These are phyloP conservation scores for Beta corolliflora DNA, from an alignment of 179 eudicot genomes.

Conservation along the genomic window DNA sequence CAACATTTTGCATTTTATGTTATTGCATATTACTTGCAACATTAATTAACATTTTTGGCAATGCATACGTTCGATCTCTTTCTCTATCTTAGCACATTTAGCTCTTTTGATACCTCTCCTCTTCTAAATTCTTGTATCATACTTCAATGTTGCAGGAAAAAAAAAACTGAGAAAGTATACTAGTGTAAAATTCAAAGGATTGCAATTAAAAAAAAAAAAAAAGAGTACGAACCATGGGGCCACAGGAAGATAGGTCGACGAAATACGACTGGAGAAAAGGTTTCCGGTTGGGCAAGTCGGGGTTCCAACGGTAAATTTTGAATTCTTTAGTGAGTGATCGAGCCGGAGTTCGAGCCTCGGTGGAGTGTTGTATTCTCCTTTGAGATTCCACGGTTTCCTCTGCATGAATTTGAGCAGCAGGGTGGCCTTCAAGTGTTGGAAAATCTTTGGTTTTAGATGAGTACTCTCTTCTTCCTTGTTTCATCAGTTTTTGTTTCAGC, in stretches of 20 bases:
- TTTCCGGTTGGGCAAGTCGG: conserved; percentile 49
- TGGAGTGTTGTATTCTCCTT: conserved; percentile 14
- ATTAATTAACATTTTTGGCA: too few relatives aligned
- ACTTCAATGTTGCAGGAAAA: too few relatives aligned
- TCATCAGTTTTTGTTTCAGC: background rate
- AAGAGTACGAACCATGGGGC: conserved; percentile 57
- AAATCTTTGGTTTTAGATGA: conserved; percentile 28
- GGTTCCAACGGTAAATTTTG: conserved; percentile 71
- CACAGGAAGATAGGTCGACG: conserved; percentile 58
- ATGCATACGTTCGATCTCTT: too few relatives aligned
- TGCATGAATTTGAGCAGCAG: conserved; percentile 53
- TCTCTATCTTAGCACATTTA: too few relatives aligned
- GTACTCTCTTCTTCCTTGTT: background rate
- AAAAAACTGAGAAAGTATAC: too few relatives aligned
- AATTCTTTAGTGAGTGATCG: conserved; percentile 48
- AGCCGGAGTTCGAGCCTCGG: background rate
- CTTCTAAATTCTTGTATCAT: too few relatives aligned
- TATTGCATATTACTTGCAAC: too few relatives aligned
- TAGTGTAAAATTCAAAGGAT: background rate
- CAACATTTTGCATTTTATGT: too few relatives aligned
- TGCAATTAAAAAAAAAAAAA: background rate
- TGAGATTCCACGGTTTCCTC: conserved; percentile 39
- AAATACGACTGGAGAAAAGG: conserved; percentile 67
- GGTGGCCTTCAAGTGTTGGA: conserved; percentile 54
- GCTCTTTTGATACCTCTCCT: too few relatives aligned